These are phyloP conservation scores for Dryadomyces quercivorus DNA, from an alignment of 2,329 filamentous ascomycete species.

Conservation along the genomic window DNA sequence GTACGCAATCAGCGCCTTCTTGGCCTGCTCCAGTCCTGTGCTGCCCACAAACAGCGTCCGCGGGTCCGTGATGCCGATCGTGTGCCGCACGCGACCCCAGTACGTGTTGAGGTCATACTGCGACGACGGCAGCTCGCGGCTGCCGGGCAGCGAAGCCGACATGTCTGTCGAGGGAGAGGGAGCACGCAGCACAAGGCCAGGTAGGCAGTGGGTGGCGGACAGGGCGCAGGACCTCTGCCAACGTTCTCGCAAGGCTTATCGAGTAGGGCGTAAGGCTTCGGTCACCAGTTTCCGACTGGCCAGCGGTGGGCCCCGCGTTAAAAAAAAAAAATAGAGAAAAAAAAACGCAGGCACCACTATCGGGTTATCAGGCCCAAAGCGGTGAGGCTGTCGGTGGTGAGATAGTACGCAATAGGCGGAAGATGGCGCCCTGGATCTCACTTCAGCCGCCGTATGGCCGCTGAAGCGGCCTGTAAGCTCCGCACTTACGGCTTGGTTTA, in stretches of 20 bases:
- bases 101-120: constrained; percentile 90
- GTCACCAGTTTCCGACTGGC: not conserved
- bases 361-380: not conserved
- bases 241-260: not conserved
- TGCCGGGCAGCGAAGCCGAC: constrained; percentile 54
- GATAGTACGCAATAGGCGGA: no score
- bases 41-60: constrained; percentile 72
- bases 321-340: no score
- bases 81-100: constrained; percentile 86
- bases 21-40: constrained; percentile 73
- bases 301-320: not conserved
- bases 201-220: not conserved
- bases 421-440: no score
- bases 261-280: no score
- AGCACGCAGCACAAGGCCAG: no score
- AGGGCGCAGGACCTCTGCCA: no score
- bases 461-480: not conserved
- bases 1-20: constrained; percentile 68
- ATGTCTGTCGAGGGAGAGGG: constrained; percentile 24
- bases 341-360: no score
- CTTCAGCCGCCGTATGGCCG: no score
- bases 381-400: not conserved
- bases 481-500: not conserved
- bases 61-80: constrained; percentile 81
- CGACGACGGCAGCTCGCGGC: constrained; percentile 76